These are phyloP conservation scores for Cupressus sempervirens DNA, from an alignment of 75 land plant genomes.

Conservation along the genomic window DNA sequence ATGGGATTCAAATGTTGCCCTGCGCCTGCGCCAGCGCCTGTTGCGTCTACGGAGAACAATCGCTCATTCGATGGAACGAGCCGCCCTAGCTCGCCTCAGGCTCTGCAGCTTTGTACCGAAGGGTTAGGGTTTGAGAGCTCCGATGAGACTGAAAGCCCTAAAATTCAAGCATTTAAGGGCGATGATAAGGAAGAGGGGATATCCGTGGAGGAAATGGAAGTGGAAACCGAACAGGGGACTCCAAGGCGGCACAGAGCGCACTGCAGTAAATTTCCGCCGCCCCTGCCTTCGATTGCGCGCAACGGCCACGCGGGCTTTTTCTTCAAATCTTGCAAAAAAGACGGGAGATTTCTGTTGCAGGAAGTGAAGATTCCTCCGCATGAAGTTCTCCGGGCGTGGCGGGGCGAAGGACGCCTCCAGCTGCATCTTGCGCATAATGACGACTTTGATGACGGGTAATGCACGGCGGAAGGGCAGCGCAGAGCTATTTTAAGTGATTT, in stretches of 20 bases:
- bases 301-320: conserved; percentile 13
- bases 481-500: no score
- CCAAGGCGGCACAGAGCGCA: background rate
- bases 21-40: background rate
- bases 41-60: background rate
- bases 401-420: conserved; percentile 2
- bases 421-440: background rate
- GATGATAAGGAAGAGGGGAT: background rate
- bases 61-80: background rate
- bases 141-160: conserved; percentile 19
- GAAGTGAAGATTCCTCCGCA: conserved; percentile 41
- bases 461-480: no score
- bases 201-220: background rate
- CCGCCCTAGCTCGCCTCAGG: background rate
- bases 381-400: conserved; percentile 39
- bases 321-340: conserved; percentile 26
- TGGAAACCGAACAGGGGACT: background rate
- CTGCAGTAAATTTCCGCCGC: conserved; percentile 39
- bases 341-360: conserved; percentile 52
- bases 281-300: conserved; percentile 33
- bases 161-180: background rate
- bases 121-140: conserved; percentile 38
- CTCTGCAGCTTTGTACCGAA: conserved; percentile 23
- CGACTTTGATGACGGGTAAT: background rate
- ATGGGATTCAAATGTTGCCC: background rate